These are phyloP conservation scores for Lachancea fermentati DNA, from an alignment of 805 yeast genomes.

Conservation along the genomic window DNA sequence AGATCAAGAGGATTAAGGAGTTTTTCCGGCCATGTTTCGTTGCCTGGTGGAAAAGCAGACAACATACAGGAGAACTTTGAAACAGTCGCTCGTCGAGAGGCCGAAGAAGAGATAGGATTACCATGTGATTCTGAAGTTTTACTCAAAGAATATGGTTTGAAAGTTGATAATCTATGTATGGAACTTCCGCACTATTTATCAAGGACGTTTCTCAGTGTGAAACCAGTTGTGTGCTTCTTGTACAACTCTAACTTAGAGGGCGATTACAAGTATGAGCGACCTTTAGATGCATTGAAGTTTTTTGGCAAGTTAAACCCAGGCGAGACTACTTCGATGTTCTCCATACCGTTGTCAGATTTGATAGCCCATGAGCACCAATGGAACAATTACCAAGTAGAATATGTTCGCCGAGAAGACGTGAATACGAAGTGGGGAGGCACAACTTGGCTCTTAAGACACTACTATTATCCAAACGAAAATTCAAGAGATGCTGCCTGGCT, in stretches of 20 bases:
- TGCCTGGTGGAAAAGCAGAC: slow-evolving; percentile 95
- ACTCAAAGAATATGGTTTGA: slow-evolving; percentile 43
- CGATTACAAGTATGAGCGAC: slow-evolving; percentile 22
- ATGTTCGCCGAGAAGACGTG: slow-evolving; percentile 27
- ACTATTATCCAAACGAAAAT: slow-evolving; percentile 52
- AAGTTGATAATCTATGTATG: slow-evolving; percentile 50
- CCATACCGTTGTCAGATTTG: slow-evolving; percentile 64
- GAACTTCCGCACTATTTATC: slow-evolving; percentile 76
- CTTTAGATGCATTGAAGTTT: slow-evolving; percentile 29
- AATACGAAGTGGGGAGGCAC: slow-evolving; percentile 64
- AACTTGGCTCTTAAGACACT: slow-evolving; percentile 60
- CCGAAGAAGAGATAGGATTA: slow-evolving; percentile 82
- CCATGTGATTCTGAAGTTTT: slow-evolving; percentile 43
- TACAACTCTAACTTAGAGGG: slow-evolving; percentile 28
- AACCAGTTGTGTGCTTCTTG: slow-evolving; percentile 71
- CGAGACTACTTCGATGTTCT: slow-evolving; percentile 64
- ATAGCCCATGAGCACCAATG: slow-evolving; percentile 22
- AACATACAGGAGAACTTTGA: slow-evolving; percentile 56
- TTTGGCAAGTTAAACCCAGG: slow-evolving; percentile 62
- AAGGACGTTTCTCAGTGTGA: slow-evolving; percentile 74
- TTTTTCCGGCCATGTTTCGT: slow-evolving; percentile 85
- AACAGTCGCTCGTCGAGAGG: slow-evolving; percentile 75
- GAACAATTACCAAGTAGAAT: slow-evolving; percentile 26
- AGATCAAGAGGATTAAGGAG: slow-evolving; percentile 62
- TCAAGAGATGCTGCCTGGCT: slow-evolving; percentile 58